Evolutionary conservation across 116 monocot species (phyloP).

Genomic region (Iris pallida): DNA sequence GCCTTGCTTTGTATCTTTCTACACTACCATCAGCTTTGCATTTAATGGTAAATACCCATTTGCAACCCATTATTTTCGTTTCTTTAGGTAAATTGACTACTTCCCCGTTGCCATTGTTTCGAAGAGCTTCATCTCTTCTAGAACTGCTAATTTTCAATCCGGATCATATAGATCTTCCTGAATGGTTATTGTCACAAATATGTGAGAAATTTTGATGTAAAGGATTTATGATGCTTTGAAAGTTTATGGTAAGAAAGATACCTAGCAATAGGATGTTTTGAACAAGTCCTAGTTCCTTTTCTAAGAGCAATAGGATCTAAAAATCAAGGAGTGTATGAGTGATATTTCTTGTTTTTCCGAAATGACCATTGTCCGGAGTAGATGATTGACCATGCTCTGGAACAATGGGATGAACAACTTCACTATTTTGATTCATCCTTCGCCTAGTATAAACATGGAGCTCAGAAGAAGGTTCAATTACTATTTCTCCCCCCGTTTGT

Average conservation of each 20-base stretch:
- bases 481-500: no score
- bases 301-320: neutral
- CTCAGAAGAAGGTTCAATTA: no score
- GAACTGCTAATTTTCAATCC: neutral
- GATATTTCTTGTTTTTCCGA: no score
- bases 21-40: neutral
- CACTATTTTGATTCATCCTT: no score
- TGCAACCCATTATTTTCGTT: constrained; percentile 7
- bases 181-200: neutral
- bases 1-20: neutral
- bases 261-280: neutral
- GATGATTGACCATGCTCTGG: no score
- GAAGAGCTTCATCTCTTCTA: constrained; percentile 3
- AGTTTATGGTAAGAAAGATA: neutral
- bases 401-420: no score
- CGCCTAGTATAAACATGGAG: no score
- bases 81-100: constrained; percentile 8
- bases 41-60: constrained; percentile 16
- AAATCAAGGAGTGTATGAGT: no score
- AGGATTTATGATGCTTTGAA: neutral
- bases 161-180: neutral
- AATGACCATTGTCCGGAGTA: no score
- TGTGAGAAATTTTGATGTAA: neutral
- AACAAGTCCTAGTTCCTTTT: constrained; percentile 8
- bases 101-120: constrained; percentile 12